Base-by-base conservation (phyloP, 768 basidiomycete genomes). In the Rickenella mellea region DNA sequence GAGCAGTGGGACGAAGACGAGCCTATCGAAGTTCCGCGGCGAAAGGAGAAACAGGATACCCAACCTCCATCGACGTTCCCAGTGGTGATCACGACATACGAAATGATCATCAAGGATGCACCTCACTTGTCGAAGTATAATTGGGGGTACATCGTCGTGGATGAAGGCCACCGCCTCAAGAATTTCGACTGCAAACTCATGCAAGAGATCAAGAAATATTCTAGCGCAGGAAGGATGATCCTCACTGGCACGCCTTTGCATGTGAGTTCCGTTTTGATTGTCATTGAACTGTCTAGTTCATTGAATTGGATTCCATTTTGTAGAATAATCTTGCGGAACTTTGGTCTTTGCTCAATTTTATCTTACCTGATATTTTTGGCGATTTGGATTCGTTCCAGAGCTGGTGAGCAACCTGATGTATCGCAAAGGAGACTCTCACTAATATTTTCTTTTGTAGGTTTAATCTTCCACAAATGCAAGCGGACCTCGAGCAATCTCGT, bases 171-270 rank as follows among this genome's bases (percentile, higher is more conserved):
- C 61, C 70, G 94, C 19, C 60, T 99, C 56, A 98, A 98, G 68
- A 99, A 99, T 54, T 68, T 94, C 44, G 77, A 97, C 54, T 91
- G 90, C 61, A 83, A 77, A 65, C 74, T 97, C 12, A 87, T 97
- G 62, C 71, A 73, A 44, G 90, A 94, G 59, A 83, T 99, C 51
- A 93, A 92, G 65, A 77, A 78, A 52, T 92, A 91, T 56, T 65
- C 68, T 1, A 80, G 80, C 41, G 89, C 84, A 0, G 88, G 90
- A 30, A 69, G 96, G 36, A 84, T 97, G 76, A 84, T 99, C 44
- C 63, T 99, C 47, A 98, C 93, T 1, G 96, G 96, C 24, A 99
- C 96, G 14, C 96, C 96, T 6, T 63, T 99, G 27, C 93, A 98
- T 62, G 93, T 92, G 46, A 43, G 80, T 62, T 11, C 15, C 24